Evolutionary conservation across 2,329 filamentous ascomycete species (phyloP), one percentile per base, ranked within the genome.

Genomic region (Periconia sp.): DNA sequence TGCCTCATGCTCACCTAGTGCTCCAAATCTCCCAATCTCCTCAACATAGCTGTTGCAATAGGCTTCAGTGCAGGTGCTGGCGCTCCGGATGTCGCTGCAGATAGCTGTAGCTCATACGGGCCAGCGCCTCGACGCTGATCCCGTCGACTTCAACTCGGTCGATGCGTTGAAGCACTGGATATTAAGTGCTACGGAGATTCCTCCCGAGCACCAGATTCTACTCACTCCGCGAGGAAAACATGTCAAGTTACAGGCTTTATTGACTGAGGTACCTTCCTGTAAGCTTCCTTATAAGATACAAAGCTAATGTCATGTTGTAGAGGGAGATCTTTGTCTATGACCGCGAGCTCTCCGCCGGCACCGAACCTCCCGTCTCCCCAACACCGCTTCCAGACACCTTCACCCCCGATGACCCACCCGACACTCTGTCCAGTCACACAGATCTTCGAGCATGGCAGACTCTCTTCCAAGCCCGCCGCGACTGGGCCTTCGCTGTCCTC

Each of bases 281-380:
- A 16, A 2, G 7, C 13, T 6, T 17, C 11, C 22, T 9, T 24
- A 11, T 8, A 18, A 15, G 5, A 5, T 9, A 15, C 17, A 36
- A 48, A 10, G 18, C 52, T 61, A 40, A 56, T 21, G n/a, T 45
- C 4, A 33, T 41, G n/a, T 22, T 35, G 22, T 30, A 95, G 87
- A 88, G 84, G 55, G 91, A 97, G 68, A 85, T 99, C 43, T 97
- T 88, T 67, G 83, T 97, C 38, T 99, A 95, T 72, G 91, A 96
- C 70, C 87, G 91, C 50, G 84, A 73, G 66, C 64, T 75, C 60
- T 65, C 71, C 51, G 62, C 63, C 56, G 48, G 59, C 48, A 52
- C 52, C 79, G 74, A 61, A 60, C 80, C 37, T 60, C 78, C 6
- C 48, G 75, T 80, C 32, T 61, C 76, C 23, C 82, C 79, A 24